phyloP scores from a whole-genome alignment of 441 rosid species.

The Adansonia rubrostipa region DNA sequence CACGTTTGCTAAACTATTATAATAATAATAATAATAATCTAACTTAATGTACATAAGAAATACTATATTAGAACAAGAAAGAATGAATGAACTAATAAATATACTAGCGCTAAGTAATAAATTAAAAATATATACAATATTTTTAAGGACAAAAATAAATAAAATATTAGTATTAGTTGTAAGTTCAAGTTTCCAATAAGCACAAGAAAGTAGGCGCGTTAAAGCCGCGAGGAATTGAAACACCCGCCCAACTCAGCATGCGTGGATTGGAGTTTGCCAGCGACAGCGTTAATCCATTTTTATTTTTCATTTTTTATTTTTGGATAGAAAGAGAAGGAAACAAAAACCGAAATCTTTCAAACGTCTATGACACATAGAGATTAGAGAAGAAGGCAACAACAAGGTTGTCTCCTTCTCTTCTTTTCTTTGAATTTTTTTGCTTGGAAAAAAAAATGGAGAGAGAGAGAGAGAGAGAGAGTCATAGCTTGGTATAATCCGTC shows the following conservation, averaged over 20 bases:
- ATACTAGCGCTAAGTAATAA: no score
- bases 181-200: neutral
- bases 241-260: conserved; percentile 9
- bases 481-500: conserved; percentile 24
- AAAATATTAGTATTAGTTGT: no score
- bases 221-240: conserved; percentile 2
- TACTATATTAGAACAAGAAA: no score
- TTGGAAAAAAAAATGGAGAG: neutral
- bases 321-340: neutral
- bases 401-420: neutral
- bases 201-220: neutral
- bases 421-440: neutral
- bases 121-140: no score
- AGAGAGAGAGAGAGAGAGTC: neutral
- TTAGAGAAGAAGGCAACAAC: neutral
- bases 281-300: neutral
- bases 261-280: neutral
- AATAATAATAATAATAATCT: no score
- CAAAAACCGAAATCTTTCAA: neutral
- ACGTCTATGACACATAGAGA: neutral
- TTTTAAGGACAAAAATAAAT: no score
- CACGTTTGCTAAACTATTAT: no score
- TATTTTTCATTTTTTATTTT: neutral
- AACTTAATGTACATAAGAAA: no score
- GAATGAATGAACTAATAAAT: no score